Percentiles rank a stretch among this genome's conserved stretches.
Evolutionary conservation across 805 yeast species (phyloP).

Genomic region (Wickerhamiella kurtzmanii): DNA sequence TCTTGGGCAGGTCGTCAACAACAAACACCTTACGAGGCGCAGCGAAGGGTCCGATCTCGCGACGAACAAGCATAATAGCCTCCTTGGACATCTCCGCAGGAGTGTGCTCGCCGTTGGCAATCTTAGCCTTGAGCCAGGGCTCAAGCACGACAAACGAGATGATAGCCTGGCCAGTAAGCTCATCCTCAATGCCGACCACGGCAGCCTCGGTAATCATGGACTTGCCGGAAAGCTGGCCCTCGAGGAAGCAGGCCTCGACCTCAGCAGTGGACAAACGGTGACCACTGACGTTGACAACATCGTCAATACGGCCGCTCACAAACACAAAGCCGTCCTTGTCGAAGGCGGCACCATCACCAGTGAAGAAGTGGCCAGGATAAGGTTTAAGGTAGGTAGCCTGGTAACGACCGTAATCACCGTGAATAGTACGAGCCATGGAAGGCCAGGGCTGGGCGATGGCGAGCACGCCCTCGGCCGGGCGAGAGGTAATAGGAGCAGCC

Average conservation of each 20-base stretch:
- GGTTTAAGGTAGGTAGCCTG: conserved; percentile 87
- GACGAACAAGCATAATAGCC: conserved; percentile 76
- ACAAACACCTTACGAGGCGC: conserved; percentile 81
- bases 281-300: conserved; percentile 94
- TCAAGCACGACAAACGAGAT: conserved; percentile 62
- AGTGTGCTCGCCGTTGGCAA: conserved; percentile 25
- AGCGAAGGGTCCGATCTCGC: conserved; percentile 85
- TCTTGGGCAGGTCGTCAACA: conserved; percentile 90
- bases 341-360: conserved; percentile 98
- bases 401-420: conserved; percentile 73
- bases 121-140: conserved; percentile 46
- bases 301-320: conserved; percentile 98
- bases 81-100: conserved; percentile 41
- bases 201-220: conserved; percentile 81
- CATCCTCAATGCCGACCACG: conserved; percentile 92
- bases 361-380: conserved; percentile 85
- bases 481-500: conserved; percentile 71
- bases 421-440: conserved; percentile 94
- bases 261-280: conserved; percentile 98
- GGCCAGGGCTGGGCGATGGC: conserved; percentile 93
- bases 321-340: conserved; percentile 94
- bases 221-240: conserved; percentile 47
- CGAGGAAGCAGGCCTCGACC: conserved; percentile 64
- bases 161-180: conserved; percentile 94
- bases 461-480: conserved; percentile 91